phyloP scores from a whole-genome alignment of 768 basidiomycete species.

The Mrakia gelida region DNA sequence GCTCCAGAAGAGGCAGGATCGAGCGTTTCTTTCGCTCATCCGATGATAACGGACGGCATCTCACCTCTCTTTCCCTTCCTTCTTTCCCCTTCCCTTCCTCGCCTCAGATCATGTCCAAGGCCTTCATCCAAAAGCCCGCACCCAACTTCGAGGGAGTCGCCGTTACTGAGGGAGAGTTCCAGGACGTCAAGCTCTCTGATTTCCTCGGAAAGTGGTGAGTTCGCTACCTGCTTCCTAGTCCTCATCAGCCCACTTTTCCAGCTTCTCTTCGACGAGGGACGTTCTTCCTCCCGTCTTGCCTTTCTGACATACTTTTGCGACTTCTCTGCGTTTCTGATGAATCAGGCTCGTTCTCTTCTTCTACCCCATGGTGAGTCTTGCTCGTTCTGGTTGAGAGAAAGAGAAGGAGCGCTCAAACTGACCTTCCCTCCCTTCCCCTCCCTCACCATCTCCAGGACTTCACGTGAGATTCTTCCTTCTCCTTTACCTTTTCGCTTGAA shows the following conservation, averaged over 20 bases:
- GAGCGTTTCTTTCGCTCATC: no score
- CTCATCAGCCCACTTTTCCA: constrained; percentile 53
- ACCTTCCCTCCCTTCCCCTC: not conserved
- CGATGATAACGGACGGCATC: no score
- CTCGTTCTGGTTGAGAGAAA: not conserved
- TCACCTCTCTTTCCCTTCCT: not conserved
- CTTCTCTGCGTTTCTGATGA: not conserved
- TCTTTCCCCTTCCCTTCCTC: not conserved
- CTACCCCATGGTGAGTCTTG: constrained; percentile 68
- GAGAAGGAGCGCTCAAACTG: not conserved
- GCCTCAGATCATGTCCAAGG: constrained; percentile 20
- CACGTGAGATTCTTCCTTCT: not conserved
- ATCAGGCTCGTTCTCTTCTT: constrained; percentile 88
- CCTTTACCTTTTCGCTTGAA: not conserved
- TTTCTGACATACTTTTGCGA: not conserved
- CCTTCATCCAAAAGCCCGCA: constrained; percentile 28
- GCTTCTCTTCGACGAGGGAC: constrained; percentile 25
- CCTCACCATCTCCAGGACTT: constrained; percentile 16
- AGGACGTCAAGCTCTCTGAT: constrained; percentile 67
- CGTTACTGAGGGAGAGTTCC: constrained; percentile 71
- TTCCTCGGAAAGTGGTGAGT: constrained; percentile 84
- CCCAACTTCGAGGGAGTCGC: constrained; percentile 48
- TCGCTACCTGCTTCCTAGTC: constrained; percentile 73
- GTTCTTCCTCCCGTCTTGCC: constrained; percentile 30
- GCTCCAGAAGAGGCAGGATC: no score